These are phyloP conservation scores for Thuidium tamariscinum DNA, from an alignment of 225 moss, liverwort and hornwort genomes.

Conservation along the genomic window DNA sequence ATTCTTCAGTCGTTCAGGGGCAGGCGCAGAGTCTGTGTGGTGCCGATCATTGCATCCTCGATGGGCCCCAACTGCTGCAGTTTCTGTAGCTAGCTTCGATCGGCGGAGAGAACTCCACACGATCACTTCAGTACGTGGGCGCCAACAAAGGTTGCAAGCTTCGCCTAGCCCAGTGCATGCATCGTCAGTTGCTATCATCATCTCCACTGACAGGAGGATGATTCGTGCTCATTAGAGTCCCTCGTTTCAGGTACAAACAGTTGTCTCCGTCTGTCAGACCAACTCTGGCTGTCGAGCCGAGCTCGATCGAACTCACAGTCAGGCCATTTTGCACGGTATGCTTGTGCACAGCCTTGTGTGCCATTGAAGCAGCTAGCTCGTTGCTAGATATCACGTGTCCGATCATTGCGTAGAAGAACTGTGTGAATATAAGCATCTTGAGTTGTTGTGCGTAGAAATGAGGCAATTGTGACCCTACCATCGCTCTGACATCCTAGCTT, in stretches of 20 bases:
- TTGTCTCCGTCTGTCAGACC: conserved; percentile 5
- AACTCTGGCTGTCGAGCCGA: background rate
- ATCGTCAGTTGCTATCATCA: background rate
- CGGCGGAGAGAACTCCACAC: background rate
- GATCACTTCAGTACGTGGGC: background rate
- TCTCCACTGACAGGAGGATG: background rate
- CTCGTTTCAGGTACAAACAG: background rate
- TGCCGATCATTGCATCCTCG: background rate
- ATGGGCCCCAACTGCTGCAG: background rate
- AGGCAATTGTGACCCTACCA: background rate
- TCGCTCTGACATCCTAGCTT: conserved; percentile 1
- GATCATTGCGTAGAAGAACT: background rate
- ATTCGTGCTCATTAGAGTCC: background rate
- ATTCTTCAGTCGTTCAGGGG: background rate
- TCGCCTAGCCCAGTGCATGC: background rate
- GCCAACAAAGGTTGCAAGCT: background rate
- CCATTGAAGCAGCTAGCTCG: background rate
- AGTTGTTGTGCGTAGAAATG: background rate
- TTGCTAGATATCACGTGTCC: background rate
- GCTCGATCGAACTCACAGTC: background rate
- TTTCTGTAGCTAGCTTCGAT: background rate
- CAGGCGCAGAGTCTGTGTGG: background rate
- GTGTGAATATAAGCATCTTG: background rate
- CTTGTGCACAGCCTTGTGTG: background rate
- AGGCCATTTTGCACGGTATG: background rate